Evolutionary conservation across 139 green algal species (phyloP).

Genomic region (Axilococcus clingmanii): DNA sequence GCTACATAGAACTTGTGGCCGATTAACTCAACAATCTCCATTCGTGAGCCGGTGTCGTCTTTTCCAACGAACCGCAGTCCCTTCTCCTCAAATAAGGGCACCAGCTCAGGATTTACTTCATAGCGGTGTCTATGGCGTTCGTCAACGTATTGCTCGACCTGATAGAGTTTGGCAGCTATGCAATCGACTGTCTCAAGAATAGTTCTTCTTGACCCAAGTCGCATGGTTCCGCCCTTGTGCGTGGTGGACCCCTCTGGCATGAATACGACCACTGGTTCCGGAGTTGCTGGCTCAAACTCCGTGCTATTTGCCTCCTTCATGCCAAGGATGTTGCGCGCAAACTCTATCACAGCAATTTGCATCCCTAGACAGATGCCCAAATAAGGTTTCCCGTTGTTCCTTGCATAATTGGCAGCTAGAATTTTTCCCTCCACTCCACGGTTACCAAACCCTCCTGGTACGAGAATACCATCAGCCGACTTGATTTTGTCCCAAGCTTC

Average conservation of each 20-base stretch:
- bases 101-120: conserved; percentile 91
- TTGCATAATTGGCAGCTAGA: conserved; percentile 77
- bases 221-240: conserved; percentile 96
- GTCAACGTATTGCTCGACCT: conserved; percentile 69
- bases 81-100: conserved; percentile 70
- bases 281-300: conserved; percentile 77
- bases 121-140: conserved; percentile 96
- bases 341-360: conserved; percentile 98
- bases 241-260: conserved; percentile 93
- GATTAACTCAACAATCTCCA: conserved; percentile 94
- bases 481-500: conserved; percentile 39
- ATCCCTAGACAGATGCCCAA: conserved; percentile 99
- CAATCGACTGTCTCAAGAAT: conserved; percentile 85
- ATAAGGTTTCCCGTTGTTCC: conserved; percentile 73
- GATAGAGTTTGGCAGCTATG: conserved; percentile 88
- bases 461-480: conserved; percentile 80
- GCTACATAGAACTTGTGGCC: conserved; percentile 87
- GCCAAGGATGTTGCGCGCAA: conserved; percentile 83
- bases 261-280: conserved; percentile 86
- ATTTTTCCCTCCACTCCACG: conserved; percentile 94
- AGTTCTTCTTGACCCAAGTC: conserved; percentile 79
- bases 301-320: conserved; percentile 74
- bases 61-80: conserved; percentile 87
- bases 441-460: conserved; percentile 91
- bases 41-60: conserved; percentile 84